Base-by-base conservation (phyloP, 2,329 filamentous ascomycete species). In the Fonsecaea erecta region DNA sequence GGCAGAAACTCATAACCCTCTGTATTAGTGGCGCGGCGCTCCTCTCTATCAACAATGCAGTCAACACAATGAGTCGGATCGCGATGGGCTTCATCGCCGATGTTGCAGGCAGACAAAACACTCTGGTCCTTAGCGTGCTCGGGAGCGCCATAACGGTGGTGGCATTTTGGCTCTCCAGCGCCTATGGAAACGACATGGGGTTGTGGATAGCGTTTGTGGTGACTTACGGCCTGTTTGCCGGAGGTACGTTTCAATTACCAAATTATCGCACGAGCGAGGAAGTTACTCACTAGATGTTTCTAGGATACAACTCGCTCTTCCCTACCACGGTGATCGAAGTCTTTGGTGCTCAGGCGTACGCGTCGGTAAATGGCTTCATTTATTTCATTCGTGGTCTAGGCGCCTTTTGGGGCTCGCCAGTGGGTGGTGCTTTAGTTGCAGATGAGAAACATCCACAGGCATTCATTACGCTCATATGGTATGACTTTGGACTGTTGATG, bases 221-320 rank as follows among this genome's bases (percentile, higher is more conserved):
- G 0, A 64, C 73, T 1, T 79, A 79, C 52, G 77, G 78, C 21
- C 65, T 75, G 5, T 77, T 77, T 57, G 77, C 77, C 8, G 74
- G 75, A 43, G 67, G 65, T 67, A 43, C 56, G 60, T 48, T 48
- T 46, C 40, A 5, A 12, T 16, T 14, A 9, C 14, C 11, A 34
- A 3, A 46, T 18, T 8, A 9, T 7, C 40, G n/a, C 8, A 2
- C 11, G 9, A 46, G 40, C 18, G 11, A 21, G 35, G 18, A 40
- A 52, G 18, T 16, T 11, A 18, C 37, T 58, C 5, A 63, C n/a
- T 24, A 28, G 30, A n/a, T 32, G 37, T 9, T 11, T 21, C 4
- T 26, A 67, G 77, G 77, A 2, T 80, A 79, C 64, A 75, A 79
- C 35, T 75, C 76, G 7, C 69, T 80, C 1, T 80, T 80, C 54